Conservation (phyloP, 371 early-diverging fungal genomes). For the Dipsacomyces acuminosporus region DNA sequence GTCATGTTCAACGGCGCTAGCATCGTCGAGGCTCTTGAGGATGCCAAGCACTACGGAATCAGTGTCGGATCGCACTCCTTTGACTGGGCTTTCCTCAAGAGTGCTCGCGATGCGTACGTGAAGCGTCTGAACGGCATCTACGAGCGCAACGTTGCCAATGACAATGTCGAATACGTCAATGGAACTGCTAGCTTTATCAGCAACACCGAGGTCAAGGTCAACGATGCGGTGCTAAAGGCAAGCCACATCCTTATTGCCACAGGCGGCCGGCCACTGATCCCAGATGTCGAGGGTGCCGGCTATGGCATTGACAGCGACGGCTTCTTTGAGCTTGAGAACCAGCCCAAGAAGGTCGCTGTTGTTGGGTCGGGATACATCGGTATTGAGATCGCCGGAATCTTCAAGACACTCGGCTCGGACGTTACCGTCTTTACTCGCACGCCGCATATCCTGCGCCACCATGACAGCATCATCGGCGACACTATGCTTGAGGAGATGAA, state of each 20-base stretch:
- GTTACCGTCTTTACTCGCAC: slow-evolving; percentile 85
- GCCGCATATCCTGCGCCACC: slow-evolving; percentile 78
- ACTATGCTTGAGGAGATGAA: slow-evolving; percentile 75
- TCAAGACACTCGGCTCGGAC: slow-evolving; percentile 82
- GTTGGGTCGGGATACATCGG: slow-evolving; percentile 93
- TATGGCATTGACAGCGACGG: slow-evolving; percentile 89
- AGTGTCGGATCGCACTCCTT: slow-evolving; percentile 47
- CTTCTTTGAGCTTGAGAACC: slow-evolving; percentile 88
- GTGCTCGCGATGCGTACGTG: slow-evolving; percentile 93
- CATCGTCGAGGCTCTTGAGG: slow-evolving; percentile 78
- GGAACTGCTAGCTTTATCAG: slow-evolving; percentile 84
- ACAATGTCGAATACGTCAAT: slow-evolving; percentile 71
- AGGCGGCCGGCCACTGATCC: slow-evolving; percentile 72
- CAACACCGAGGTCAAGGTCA: slow-evolving; percentile 67
- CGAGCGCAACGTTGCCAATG: slow-evolving; percentile 81
- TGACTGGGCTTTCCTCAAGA: slow-evolving; percentile 71
- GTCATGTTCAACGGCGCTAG: slow-evolving; percentile 94
- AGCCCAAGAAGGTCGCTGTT: slow-evolving; percentile 90
- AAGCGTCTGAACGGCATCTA: slow-evolving; percentile 95
- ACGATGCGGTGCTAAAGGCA: slow-evolving; percentile 59
- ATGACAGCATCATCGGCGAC: slow-evolving; percentile 83
- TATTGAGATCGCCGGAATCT: slow-evolving; percentile 94
- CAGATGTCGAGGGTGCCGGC: slow-evolving; percentile 78
- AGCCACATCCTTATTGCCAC: slow-evolving; percentile 88
- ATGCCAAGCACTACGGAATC: slow-evolving; percentile 88